Evolutionary conservation across 1,284 basidiomycete genomes (phyloP), one percentile per base, ranked within the genome.

Genomic region (Fomitiporia mediterranea): DNA sequence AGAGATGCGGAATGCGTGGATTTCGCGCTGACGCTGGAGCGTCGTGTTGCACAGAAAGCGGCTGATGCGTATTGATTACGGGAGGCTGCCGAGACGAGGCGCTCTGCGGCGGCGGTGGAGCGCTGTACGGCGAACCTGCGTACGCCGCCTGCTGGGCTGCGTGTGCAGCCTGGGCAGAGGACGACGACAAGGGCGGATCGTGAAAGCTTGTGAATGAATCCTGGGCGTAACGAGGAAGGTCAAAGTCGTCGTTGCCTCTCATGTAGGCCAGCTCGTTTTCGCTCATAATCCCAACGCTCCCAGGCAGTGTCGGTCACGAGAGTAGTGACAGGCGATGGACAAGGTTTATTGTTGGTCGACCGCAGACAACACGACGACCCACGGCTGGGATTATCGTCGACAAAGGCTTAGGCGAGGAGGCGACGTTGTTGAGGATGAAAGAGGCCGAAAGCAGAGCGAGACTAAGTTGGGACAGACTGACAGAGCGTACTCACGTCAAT

Each of bases 151-250:
- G 67, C 65, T 85, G 83, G 15, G 80, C 77, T 28, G 81, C 74
- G 37, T 61, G 64, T 11, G 57, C 56, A n/a, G 61, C 58, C 70
- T 82, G 80, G 3, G 77, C 74, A 37, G 83, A 80, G 39, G 83
- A 82, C 5, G 84, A 78, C 64, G 84, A 82, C 5, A 83, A 78
- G 64, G 84, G 76, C 54, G 78, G 72, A 71, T 86, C 82, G 72
- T 81, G 74, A 63, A 70, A 66, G 37, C 49, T 15, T 5, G 42
- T 9, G 48, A 54, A 38, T 35, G 71, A 67, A 65, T 85, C 84
- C 15, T 83, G 82, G 68, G 85, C 81, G 86, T 86, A 89, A 72
- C 87, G 86, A 63, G 88, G 87, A 63, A 90, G 84, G 78, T 89
- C 86, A 71, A 80, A 82, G 66, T 78, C 79, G 70, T 81, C 79